Percentiles rank a stretch among this genome's conserved stretches.
These are phyloP conservation scores for Leavenworthia alabamica DNA, from an alignment of 345 rosid genomes.

Conservation along the genomic window DNA sequence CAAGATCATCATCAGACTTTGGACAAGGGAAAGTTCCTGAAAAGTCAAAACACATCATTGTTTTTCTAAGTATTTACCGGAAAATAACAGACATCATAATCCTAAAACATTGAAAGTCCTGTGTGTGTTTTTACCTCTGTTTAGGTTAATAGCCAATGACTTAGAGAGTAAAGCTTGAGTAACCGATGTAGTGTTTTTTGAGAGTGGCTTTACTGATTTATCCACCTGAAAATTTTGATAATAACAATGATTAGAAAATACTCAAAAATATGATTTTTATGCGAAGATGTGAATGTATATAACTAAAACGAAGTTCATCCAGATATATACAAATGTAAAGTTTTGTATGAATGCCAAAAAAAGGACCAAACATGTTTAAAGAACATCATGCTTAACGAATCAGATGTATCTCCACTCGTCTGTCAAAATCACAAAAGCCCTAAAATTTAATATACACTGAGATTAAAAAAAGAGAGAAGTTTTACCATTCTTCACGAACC, in stretches of 20 bases:
- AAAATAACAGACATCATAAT: neutral
- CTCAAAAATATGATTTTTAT: neutral
- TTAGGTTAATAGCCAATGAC: neutral
- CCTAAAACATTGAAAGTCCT: neutral
- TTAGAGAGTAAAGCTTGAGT: slow-evolving; percentile 8
- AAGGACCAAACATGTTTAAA: too few species aligned
- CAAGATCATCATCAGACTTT: neutral
- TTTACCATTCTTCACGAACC: too few species aligned
- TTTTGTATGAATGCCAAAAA: too few species aligned
- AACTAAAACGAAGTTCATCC: neutral
- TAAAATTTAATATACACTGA: too few species aligned
- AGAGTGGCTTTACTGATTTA: slow-evolving; percentile 8
- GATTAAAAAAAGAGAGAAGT: too few species aligned
- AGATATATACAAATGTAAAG: too few species aligned
- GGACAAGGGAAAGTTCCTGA: slow-evolving; percentile 14
- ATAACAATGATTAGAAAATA: neutral
- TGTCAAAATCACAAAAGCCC: too few species aligned
- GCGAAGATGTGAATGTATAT: neutral
- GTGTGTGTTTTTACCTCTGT: slow-evolving; percentile 14
- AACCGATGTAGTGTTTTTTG: neutral
- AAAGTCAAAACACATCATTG: neutral
- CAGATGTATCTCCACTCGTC: too few species aligned
- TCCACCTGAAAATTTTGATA: slow-evolving; percentile 22
- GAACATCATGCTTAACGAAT: too few species aligned
- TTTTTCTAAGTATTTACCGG: neutral